A percentile compares a stretch with the other conserved stretches of the same genome.
Conservation (phyloP, 495 filamentous ascomycete species). For the Cryomyces minteri region DNA sequence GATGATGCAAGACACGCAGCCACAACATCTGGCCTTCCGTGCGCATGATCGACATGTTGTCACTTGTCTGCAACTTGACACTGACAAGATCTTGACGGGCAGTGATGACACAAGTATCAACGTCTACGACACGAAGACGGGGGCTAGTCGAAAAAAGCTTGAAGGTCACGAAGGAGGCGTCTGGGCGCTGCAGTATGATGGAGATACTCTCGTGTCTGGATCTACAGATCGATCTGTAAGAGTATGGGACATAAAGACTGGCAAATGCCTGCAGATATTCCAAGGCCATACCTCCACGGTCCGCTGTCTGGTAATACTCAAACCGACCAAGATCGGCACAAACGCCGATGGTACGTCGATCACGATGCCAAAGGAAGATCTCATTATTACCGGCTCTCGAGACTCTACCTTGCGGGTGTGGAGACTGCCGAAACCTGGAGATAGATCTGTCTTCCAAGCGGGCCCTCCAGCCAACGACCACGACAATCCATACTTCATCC, state of each 20-base stretch:
- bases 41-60: slow-evolving; percentile 94
- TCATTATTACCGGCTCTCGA: slow-evolving; percentile 94
- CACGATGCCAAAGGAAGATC: slow-evolving; percentile 76
- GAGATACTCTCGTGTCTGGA: slow-evolving; percentile 86
- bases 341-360: slow-evolving; percentile 54
- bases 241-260: slow-evolving; percentile 92
- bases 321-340: slow-evolving; percentile 62
- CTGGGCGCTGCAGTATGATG: slow-evolving; percentile 93
- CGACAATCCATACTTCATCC: slow-evolving; percentile 87
- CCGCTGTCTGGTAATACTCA: slow-evolving; percentile 83
- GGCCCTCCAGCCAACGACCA: slow-evolving; percentile 58
- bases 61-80: slow-evolving; percentile 92
- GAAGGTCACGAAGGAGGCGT: slow-evolving; percentile 94
- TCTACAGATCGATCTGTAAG: slow-evolving; percentile 91
- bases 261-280: slow-evolving; percentile 83
- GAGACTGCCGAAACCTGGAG: slow-evolving; percentile 74
- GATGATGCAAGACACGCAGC: slow-evolving; percentile 70
- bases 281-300: slow-evolving; percentile 97
- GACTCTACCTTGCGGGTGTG: slow-evolving; percentile 91
- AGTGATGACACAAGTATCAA: slow-evolving; percentile 97
- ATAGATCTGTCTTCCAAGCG: slow-evolving; percentile 55
- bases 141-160: slow-evolving; percentile 60
- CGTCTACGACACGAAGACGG: slow-evolving; percentile 95
- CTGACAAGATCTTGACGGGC: slow-evolving; percentile 92
- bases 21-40: slow-evolving; percentile 88